These are phyloP conservation scores for Wallacemonas collosoma DNA, from an alignment of 208 protist genomes.

Conservation along the genomic window DNA sequence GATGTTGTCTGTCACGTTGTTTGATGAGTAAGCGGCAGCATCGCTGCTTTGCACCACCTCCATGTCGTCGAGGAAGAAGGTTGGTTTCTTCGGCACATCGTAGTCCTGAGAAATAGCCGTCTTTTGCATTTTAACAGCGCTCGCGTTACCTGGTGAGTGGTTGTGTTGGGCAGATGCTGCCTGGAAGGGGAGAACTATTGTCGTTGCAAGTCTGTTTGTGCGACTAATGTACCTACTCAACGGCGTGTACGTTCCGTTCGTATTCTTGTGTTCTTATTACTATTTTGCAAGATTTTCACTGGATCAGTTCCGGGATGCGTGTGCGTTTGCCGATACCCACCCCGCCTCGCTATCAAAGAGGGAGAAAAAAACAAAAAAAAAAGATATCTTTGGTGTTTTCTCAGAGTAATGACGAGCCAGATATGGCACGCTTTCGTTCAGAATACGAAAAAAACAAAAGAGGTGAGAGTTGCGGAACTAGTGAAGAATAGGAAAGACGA, in stretches of 20 bases:
- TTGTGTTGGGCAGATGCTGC: neutral
- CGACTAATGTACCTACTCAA: no score
- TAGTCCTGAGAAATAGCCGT: constrained; percentile 76
- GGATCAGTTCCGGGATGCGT: no score
- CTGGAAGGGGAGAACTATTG: no score
- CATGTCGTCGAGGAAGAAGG: constrained; percentile 75
- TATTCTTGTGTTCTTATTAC: neutral
- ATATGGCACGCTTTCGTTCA: neutral
- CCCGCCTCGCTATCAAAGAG: no score
- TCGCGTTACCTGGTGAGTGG: neutral
- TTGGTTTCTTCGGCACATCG: constrained; percentile 81
- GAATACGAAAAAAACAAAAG: constrained; percentile 16
- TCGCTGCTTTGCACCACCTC: constrained; percentile 84
- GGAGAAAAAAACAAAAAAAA: neutral
- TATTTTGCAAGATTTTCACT: no score
- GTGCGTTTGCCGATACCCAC: no score
- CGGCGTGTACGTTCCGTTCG: no score
- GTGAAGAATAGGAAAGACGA: neutral
- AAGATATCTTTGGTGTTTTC: neutral
- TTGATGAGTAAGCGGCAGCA: constrained; percentile 71
- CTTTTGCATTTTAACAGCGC: constrained; percentile 25
- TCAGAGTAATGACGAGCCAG: neutral
- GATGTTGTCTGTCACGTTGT: constrained; percentile 77
- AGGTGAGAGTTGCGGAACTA: neutral
- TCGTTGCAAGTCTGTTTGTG: neutral